A percentile compares a stretch with the other conserved stretches of the same genome.
Evolutionary conservation across 345 rosid species (phyloP).

Genomic region (Pistacia vera): DNA sequence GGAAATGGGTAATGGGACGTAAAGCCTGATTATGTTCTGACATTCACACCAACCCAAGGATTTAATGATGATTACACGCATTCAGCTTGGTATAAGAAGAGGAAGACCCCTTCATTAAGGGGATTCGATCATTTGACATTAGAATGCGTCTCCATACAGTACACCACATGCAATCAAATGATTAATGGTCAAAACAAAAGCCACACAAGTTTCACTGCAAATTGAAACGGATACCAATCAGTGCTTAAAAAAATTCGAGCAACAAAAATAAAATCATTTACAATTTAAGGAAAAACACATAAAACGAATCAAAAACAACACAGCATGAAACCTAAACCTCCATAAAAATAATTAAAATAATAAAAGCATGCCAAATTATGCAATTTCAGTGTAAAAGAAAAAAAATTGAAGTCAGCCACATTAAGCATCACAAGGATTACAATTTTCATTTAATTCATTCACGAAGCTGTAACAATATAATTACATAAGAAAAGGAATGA

Average conservation of each 20-base stretch:
- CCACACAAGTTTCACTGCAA: slow-evolving; percentile 13
- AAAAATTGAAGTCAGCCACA: background rate
- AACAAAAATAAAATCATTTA: background rate
- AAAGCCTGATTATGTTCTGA: no score
- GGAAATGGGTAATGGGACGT: no score
- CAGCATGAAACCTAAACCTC: background rate
- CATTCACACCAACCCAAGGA: no score
- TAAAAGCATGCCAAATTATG: no score
- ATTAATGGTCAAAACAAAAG: slow-evolving; percentile 6
- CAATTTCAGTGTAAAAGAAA: background rate
- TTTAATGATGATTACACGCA: no score
- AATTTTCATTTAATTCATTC: background rate
- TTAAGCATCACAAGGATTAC: background rate
- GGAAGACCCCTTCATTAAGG: no score
- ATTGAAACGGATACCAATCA: background rate
- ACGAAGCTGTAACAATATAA: background rate
- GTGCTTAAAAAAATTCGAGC: background rate
- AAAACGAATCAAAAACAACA: background rate
- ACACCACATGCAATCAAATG: slow-evolving; percentile 10
- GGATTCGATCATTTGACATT: no score
- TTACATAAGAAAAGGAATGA: background rate
- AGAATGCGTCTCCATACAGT: slow-evolving; percentile 48
- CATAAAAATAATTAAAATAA: no score
- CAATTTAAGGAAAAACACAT: background rate
- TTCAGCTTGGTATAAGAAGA: no score